Conservation (phyloP, 805 yeast genomes). For the Zygosaccharomyces gambellarensis region DNA sequence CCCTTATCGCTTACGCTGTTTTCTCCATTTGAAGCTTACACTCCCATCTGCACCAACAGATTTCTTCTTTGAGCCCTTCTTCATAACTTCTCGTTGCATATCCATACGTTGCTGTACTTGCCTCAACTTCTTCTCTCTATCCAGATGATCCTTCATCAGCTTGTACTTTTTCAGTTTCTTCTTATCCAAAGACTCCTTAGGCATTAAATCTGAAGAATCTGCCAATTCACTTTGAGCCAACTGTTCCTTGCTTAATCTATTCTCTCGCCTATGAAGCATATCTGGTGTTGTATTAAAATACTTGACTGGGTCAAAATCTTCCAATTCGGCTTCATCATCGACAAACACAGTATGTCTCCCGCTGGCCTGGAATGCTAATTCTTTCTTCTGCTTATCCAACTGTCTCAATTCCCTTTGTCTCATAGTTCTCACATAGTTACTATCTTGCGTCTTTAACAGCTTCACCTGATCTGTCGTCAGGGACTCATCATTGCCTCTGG, state of each 20-base stretch:
- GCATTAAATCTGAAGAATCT: slow-evolving; percentile 21
- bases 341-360: slow-evolving; percentile 88
- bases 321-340: slow-evolving; percentile 52
- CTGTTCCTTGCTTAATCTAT: slow-evolving; percentile 62
- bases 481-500: slow-evolving; percentile 52
- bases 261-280: slow-evolving; percentile 60
- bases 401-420: slow-evolving; percentile 63
- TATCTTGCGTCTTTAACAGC: slow-evolving; percentile 84
- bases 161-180: slow-evolving; percentile 60
- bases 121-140: slow-evolving; percentile 62
- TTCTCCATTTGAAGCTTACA: slow-evolving; percentile 78
- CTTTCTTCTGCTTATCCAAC: slow-evolving; percentile 47
- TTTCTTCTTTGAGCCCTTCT: slow-evolving; percentile 82
- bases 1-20: slow-evolving; percentile 53
- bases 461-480: slow-evolving; percentile 71
- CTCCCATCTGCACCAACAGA: slow-evolving; percentile 61
- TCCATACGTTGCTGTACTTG: slow-evolving; percentile 71
- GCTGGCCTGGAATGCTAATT: slow-evolving; percentile 46
- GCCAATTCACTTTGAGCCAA: slow-evolving; percentile 38
- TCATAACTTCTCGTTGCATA: slow-evolving; percentile 80
- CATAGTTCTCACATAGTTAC: slow-evolving; percentile 75
- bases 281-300: slow-evolving; percentile 67
- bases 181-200: slow-evolving; percentile 40
- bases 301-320: slow-evolving; percentile 55
- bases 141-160: slow-evolving; percentile 57